A percentile compares a stretch with the other conserved stretches of the same genome.
Conservation (phyloP, 192 early-diverging fungal genomes). For the Backusella liffmaniae region DNA sequence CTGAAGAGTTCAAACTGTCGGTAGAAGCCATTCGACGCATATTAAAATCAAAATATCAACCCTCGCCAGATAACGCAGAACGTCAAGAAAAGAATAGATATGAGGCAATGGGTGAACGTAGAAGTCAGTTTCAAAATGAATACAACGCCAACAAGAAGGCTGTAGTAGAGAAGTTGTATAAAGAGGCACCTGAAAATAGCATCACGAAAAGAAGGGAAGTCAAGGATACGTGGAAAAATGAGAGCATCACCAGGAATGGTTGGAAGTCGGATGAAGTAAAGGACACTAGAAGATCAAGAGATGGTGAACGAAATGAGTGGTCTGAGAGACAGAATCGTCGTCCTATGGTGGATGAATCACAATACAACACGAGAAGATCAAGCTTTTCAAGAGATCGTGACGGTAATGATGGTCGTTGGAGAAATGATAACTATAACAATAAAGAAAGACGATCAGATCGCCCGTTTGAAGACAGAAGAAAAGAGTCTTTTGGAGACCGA, state of each 20-base stretch:
- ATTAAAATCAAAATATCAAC: constrained; percentile 49
- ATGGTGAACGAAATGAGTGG: neutral
- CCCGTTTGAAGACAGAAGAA: neutral
- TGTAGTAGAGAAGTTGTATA: neutral
- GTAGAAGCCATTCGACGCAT: constrained; percentile 50
- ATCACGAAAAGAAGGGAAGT: neutral
- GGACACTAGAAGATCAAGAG: neutral
- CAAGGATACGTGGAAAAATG: neutral
- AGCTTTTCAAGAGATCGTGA: neutral
- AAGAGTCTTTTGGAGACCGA: neutral
- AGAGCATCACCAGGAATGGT: neutral
- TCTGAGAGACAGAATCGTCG: neutral
- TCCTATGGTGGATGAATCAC: neutral
- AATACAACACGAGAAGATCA: neutral
- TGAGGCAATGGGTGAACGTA: constrained; percentile 30
- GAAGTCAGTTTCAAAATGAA: constrained; percentile 19
- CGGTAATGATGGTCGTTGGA: neutral
- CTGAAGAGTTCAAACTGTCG: constrained; percentile 52
- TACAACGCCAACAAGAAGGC: neutral
- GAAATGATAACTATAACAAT: neutral
- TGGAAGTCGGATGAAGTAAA: neutral
- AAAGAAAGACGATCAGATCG: neutral
- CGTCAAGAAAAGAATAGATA: constrained; percentile 43
- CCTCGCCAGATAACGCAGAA: constrained; percentile 27
- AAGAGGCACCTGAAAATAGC: neutral